A percentile compares a stretch with the other conserved stretches of the same genome.
These are phyloP conservation scores for Pseudozyma thailandica DNA, from an alignment of 1,284 basidiomycete species.

Conservation along the genomic window DNA sequence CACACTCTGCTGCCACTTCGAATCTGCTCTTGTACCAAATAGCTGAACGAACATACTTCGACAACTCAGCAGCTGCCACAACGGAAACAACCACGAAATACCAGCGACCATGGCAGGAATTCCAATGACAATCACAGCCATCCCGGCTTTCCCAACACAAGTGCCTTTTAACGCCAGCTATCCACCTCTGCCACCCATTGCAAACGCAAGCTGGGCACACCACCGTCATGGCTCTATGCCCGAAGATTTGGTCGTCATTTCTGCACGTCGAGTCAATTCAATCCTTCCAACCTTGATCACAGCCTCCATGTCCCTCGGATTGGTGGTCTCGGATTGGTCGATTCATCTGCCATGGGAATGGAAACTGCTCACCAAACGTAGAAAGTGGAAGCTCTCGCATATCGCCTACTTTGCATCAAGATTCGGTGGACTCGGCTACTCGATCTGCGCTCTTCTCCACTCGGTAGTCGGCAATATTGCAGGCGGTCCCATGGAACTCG, in stretches of 20 bases:
- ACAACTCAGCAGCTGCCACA: no score
- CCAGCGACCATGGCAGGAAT: slow-evolving; percentile 28
- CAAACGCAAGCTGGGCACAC: slow-evolving; percentile 4
- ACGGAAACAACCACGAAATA: no score
- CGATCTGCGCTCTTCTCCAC: slow-evolving; percentile 35
- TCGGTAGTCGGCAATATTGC: slow-evolving; percentile 37
- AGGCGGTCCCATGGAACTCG: slow-evolving; percentile 26
- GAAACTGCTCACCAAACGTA: slow-evolving; percentile 35
- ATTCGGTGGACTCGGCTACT: slow-evolving; percentile 38
- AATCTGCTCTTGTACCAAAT: no score
- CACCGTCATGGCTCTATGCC: slow-evolving; percentile 5
- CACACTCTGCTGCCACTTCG: no score
- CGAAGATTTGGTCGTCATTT: slow-evolving; percentile 41
- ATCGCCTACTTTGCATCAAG: slow-evolving; percentile 51
- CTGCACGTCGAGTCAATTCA: slow-evolving; percentile 39
- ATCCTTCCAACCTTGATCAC: slow-evolving; percentile 40
- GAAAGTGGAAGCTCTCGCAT: slow-evolving; percentile 51
- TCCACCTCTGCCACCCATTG: slow-evolving; percentile 24
- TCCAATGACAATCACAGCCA: slow-evolving; percentile 40
- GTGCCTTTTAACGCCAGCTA: slow-evolving; percentile 9
- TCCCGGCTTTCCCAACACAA: slow-evolving; percentile 37
- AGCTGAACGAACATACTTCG: no score
- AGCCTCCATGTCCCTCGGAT: slow-evolving; percentile 39
- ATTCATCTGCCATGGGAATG: slow-evolving; percentile 50
- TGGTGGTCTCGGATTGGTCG: slow-evolving; percentile 50